Conservation (phyloP, 1,139 yeast genomes). For the Wickerhamomyces sp. region DNA sequence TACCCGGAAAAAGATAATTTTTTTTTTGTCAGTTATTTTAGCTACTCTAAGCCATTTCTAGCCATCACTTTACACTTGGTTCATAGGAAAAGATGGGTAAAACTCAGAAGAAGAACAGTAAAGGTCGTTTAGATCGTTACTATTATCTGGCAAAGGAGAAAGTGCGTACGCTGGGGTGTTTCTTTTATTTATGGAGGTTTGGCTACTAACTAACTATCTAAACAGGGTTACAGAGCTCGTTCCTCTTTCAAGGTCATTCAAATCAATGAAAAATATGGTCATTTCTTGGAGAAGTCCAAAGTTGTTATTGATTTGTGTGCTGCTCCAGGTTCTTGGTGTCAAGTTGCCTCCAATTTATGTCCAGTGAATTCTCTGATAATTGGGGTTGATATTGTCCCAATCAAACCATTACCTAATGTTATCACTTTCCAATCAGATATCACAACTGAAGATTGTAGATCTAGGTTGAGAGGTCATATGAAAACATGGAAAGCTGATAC, state of each 20-base stretch:
- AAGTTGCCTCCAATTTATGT: conserved; percentile 91
- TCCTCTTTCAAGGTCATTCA: conserved; percentile 95
- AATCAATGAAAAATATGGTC: conserved; percentile 94
- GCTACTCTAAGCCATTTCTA: too few species aligned
- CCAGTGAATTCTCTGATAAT: conserved; percentile 90
- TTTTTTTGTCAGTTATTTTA: too few species aligned
- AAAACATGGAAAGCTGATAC: conserved; percentile 99
- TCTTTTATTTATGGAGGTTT: too few species aligned
- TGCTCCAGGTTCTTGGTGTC: conserved; percentile 99
- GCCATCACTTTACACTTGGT: too few species aligned
- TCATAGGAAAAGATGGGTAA: conserved; percentile 48
- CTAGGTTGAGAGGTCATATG: conserved; percentile 89
- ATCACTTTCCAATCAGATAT: conserved; percentile 95
- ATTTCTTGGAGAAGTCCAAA: conserved; percentile 90
- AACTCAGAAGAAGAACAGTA: conserved; percentile 92
- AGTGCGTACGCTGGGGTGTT: conserved; percentile 18
- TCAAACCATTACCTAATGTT: conserved; percentile 89
- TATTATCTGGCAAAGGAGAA: conserved; percentile 94
- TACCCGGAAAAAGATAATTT: too few species aligned
- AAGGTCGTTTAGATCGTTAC: conserved; percentile 98
- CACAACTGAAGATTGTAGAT: conserved; percentile 96
- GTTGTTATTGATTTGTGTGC: conserved; percentile 98
- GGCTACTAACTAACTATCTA: conserved; percentile 7
- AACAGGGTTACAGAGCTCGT: conserved; percentile 91
- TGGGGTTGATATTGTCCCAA: conserved; percentile 97